Percentiles rank a stretch among this genome's conserved stretches.
Conservation (phyloP, 257 asterid species). For the Nicotiana sylvestris region DNA sequence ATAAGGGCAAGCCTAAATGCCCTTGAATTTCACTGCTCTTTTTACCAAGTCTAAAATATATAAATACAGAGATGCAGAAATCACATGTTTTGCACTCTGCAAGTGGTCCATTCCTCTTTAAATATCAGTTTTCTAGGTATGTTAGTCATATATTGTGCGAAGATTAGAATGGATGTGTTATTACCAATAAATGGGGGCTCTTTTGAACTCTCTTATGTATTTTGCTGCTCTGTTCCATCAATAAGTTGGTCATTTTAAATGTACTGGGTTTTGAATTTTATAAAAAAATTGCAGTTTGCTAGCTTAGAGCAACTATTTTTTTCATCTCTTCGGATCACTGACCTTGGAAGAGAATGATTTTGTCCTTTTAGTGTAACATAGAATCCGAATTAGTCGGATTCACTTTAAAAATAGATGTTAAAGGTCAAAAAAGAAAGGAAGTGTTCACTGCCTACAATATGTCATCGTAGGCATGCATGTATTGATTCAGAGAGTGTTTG, state of each 20-base stretch:
- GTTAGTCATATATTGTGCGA: not conserved
- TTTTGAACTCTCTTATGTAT: not conserved
- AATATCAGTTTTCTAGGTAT: not conserved
- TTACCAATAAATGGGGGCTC: not conserved
- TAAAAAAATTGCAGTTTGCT: not conserved
- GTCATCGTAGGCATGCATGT: not conserved
- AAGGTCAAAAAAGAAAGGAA: no score
- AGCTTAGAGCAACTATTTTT: not conserved
- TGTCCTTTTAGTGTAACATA: no score
- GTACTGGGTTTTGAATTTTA: not conserved
- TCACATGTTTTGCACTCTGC: no score
- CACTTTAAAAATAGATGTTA: no score
- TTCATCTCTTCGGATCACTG: not conserved
- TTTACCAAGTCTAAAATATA: not conserved
- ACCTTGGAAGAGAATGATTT: no score
- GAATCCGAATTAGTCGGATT: no score
- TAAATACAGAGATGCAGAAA: not conserved
- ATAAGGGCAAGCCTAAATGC: slow-evolving; percentile 68
- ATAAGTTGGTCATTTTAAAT: not conserved
- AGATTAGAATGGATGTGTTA: not conserved
- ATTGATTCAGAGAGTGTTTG: no score
- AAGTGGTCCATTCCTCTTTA: not conserved
- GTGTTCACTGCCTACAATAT: no score
- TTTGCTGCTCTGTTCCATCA: not conserved
- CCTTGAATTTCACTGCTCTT: slow-evolving; percentile 28